phyloP scores from a whole-genome alignment of 352 stramenopile species.

The Phytophthora macrochlamydospora region DNA sequence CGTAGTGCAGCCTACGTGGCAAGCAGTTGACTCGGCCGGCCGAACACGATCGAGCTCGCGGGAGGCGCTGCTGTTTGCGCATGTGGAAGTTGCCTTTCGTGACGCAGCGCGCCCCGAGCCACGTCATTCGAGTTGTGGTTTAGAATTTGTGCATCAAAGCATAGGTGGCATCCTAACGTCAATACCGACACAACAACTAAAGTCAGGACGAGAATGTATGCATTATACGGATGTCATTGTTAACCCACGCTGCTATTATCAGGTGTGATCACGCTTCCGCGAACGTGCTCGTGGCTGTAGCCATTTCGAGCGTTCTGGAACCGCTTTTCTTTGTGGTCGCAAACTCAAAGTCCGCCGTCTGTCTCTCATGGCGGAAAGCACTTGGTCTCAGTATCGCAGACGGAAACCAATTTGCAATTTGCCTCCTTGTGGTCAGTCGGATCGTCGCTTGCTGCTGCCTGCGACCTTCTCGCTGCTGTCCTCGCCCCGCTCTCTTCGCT shows the following conservation, averaged over 20 bases:
- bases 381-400: background rate
- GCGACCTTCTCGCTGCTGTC: background rate
- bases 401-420: background rate
- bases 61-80: background rate
- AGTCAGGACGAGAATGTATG: background rate
- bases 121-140: background rate
- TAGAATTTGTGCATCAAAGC: background rate
- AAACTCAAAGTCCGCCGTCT: background rate
- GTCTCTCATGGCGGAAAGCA: background rate
- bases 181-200: background rate
- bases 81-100: background rate
- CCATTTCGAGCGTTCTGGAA: background rate
- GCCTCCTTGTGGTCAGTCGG: background rate
- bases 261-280: background rate
- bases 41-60: background rate
- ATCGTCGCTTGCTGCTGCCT: background rate
- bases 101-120: background rate
- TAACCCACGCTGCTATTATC: no score
- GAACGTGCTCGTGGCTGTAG: background rate
- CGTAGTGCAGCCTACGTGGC: no score
- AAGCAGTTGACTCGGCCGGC: background rate
- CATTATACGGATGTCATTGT: no score
- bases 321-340: constrained; percentile 1
- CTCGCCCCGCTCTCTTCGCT: background rate
- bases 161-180: background rate